Evolutionary conservation across 192 early-diverging fungal species (phyloP).

Genomic region (Helicostylum pulchrum): DNA sequence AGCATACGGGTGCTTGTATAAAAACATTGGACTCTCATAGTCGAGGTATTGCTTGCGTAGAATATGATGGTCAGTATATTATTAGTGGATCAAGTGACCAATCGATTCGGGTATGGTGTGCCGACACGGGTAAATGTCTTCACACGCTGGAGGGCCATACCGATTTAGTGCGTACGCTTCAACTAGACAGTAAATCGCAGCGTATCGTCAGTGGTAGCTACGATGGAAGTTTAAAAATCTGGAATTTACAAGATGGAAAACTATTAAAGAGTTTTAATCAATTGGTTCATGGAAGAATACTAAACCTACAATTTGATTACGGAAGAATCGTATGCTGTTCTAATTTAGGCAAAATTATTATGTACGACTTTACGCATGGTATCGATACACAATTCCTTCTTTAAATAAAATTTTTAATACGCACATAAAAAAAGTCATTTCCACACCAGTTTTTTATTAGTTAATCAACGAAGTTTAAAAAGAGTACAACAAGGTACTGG

Average conservation of each 20-base stretch:
- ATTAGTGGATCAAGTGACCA: constrained; percentile 81
- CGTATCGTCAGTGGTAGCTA: constrained; percentile 85
- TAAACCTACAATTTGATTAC: constrained; percentile 79
- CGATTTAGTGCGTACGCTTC: constrained; percentile 70
- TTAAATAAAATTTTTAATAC: constrained; percentile 13
- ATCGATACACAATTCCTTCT: constrained; percentile 54
- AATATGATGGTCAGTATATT: constrained; percentile 76
- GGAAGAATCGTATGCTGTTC: constrained; percentile 82
- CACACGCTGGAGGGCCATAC: constrained; percentile 54
- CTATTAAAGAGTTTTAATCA: constrained; percentile 53
- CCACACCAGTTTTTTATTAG: no score
- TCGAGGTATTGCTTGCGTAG: constrained; percentile 79
- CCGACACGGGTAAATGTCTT: constrained; percentile 41
- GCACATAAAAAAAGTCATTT: no score
- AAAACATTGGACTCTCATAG: constrained; percentile 78
- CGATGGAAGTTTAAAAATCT: constrained; percentile 85
- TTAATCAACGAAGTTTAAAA: no score
- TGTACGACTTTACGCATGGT: constrained; percentile 70
- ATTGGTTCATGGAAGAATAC: constrained; percentile 65
- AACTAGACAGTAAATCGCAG: constrained; percentile 51
- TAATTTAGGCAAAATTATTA: constrained; percentile 67
- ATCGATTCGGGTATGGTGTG: constrained; percentile 70
- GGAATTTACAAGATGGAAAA: constrained; percentile 71
- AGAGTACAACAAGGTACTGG: no score
- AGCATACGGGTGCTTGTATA: constrained; percentile 62